phyloP scores from a whole-genome alignment of 2,329 filamentous ascomycete species.

The Fusarium sp. region DNA sequence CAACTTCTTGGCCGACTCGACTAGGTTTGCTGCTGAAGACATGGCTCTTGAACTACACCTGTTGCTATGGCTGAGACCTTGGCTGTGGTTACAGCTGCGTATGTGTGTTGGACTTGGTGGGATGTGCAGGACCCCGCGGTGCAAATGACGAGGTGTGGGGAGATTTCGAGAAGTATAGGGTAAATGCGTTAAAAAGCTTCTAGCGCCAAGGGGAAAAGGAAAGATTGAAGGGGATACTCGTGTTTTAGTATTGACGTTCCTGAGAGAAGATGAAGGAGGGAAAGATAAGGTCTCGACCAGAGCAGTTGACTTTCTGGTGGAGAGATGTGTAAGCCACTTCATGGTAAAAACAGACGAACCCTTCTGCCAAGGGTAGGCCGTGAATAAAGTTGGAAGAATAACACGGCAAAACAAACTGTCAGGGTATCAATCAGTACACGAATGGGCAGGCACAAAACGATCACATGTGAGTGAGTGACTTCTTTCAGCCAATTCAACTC shows the following conservation, averaged over 20 bases:
- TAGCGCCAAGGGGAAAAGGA: not conserved
- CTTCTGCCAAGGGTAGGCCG: not conserved
- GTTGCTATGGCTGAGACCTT: constrained; percentile 28
- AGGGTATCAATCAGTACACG: constrained; percentile 15
- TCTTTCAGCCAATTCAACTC: not conserved
- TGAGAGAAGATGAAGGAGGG: not conserved
- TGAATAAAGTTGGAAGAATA: constrained; percentile 13
- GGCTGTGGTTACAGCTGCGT: constrained; percentile 22
- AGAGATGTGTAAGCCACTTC: constrained; percentile 30
- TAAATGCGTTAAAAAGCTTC: constrained; percentile 15
- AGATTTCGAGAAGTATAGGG: constrained; percentile 31
- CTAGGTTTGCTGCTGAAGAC: constrained; percentile 54
- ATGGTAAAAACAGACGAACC: constrained; percentile 12
- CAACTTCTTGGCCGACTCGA: constrained; percentile 79
- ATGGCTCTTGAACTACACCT: constrained; percentile 44
- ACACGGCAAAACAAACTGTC: constrained; percentile 14
- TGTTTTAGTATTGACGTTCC: not conserved
- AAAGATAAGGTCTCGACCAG: constrained; percentile 12
- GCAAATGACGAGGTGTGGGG: constrained; percentile 29
- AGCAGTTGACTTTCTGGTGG: constrained; percentile 17
- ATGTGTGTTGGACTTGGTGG: constrained; percentile 21
- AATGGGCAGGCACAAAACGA: constrained; percentile 10
- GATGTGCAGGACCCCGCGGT: constrained; percentile 35
- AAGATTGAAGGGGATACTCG: not conserved
- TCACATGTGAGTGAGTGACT: constrained; percentile 19